phyloP scores from a whole-genome alignment of 768 basidiomycete genomes.

The Panus rudis region DNA sequence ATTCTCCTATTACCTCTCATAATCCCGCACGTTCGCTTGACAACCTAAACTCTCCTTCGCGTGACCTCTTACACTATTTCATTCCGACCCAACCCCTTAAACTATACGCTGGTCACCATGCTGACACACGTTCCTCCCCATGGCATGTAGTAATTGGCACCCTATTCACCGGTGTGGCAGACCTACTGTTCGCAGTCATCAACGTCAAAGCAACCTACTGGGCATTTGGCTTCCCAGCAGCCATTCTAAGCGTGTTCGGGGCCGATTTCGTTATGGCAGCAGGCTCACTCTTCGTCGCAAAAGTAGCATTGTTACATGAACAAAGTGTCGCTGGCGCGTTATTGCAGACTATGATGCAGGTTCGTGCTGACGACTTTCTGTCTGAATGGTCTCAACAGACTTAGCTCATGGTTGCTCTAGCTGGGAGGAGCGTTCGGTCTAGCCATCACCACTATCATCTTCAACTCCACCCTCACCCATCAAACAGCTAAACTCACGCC shows the following conservation, averaged over 20 bases:
- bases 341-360: constrained; percentile 77
- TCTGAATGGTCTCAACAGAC: background rate
- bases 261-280: constrained; percentile 72
- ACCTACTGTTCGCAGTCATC: constrained; percentile 65
- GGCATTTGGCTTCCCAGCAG: constrained; percentile 70
- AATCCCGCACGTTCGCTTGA: background rate
- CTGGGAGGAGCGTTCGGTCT: constrained; percentile 66
- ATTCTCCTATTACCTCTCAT: background rate
- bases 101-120: no score
- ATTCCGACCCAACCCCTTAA: background rate
- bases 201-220: constrained; percentile 52
- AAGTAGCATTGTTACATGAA: constrained; percentile 57
- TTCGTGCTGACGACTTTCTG: constrained; percentile 18
- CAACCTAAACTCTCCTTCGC: background rate
- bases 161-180: constrained; percentile 47
- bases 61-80: background rate
- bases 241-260: constrained; percentile 59
- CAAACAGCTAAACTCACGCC: constrained; percentile 17
- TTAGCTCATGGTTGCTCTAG: constrained; percentile 26
- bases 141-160: constrained; percentile 48
- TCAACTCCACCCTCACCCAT: constrained; percentile 40
- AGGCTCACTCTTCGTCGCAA: constrained; percentile 71
- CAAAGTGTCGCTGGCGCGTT: constrained; percentile 71
- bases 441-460: constrained; percentile 67
- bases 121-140: no score